Evolutionary conservation across 805 yeast genomes (phyloP), one percentile per base, ranked within the genome.

Genomic region (Kodamaea lidongshanica): DNA sequence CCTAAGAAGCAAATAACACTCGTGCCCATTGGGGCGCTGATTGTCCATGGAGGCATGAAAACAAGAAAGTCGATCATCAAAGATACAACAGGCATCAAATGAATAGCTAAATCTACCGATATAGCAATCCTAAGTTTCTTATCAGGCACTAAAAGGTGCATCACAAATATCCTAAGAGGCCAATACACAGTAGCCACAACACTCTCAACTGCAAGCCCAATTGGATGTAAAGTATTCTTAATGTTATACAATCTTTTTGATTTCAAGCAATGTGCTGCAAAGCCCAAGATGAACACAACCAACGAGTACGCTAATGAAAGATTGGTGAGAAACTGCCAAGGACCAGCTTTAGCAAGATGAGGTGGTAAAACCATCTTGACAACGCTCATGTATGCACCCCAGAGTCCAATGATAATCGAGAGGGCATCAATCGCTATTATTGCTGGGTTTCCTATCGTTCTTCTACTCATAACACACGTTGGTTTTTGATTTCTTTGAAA

Each of bases 301-400:
- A 40, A 19, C 14, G 41, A 37, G 30, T 33, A 40, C n/a, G 24
- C 38, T 8, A 40, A 27, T 17, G 44, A 28, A 14, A 38, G 28
- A 46, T 79, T 80, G 4, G 92, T 82, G 29, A 81, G 59, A 48
- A 82, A 82, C 46, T 82, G 89, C 55, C 67, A 69, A 34, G 73
- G 81, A 2, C 89, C 89, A 1, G 77, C 89, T 13, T 56, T 51
- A 2, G 46, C 58, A 16, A 80, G 52, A 20, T 54, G 58, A 1
- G 54, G 58, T 1, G 87, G 86, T 15, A 81, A 53, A 9, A 46
- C 49, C 6, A 54, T 21, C 5, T 23, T 23, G 12, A 32, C 32
- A 22, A 47, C 40, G 23, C 40, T 39, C 19, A 32, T 30, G 32
- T 43, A 34, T 10, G 53, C 31, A 8, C 65, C 68, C 27, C 44